Base-by-base conservation (phyloP, 2,329 filamentous ascomycete species). In the Talaromyces sp. region DNA sequence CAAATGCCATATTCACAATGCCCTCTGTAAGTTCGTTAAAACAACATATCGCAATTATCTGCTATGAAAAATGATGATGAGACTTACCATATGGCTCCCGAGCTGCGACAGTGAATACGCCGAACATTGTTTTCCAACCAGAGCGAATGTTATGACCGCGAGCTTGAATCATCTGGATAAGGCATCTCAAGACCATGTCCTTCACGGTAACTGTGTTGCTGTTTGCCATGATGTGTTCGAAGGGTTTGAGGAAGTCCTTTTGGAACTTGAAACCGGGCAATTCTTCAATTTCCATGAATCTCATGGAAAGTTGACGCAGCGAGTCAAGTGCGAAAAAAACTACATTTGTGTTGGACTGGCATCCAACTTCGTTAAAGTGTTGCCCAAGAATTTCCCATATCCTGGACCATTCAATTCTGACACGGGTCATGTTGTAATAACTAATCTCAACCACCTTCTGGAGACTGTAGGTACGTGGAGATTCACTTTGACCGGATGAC, bases 101-200 rank as follows among this genome's bases (percentile, higher is more conserved):
- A 19, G 96, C 95, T 33, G 96, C 95, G 43, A 98, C 93, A 1
- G 94, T 97, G 74, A 99, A 99, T 35, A 97, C 94, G 3, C 94
- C 95, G 78, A 99, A 98, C 94, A 99, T 99, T 22, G 96, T 98
- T 75, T 95, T 90, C 95, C 95, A 99, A 5, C 95, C 95, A 45
- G 93, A 97, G 61, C 94, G 89, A 73, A 99, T 99, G 71, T 98
- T 98, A 77, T 97, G 91, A 6, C 96, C 96, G 65, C 92, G 87
- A 37, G 94, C 93, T 79, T 99, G 95, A 57, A 99, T 97, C 96
- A 99, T 99, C 78, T 99, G 96, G 64, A 97, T 96, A 67, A 99
- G 82, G 75, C 96, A 99, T 50, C 94, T 88, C 27, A 99, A 82
- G 54, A 97, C 92, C 90, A 99, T 94, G 72, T 99, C 95, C 78